These are phyloP conservation scores for Xylaria sp. DNA, from an alignment of 2,329 filamentous ascomycete species.

Conservation along the genomic window DNA sequence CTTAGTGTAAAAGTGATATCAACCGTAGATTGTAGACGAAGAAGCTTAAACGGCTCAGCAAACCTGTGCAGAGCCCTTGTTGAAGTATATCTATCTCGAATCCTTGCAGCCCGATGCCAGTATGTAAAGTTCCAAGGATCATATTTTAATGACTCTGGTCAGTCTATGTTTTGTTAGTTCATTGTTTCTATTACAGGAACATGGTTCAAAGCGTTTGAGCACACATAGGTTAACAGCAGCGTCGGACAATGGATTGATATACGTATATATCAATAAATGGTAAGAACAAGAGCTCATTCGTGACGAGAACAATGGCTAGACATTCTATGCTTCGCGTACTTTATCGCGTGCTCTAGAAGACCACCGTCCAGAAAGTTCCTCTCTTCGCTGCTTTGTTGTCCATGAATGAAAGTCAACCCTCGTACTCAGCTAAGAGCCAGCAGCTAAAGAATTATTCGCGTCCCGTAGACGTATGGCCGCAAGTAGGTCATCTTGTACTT, in stretches of 20 bases:
- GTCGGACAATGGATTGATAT: slow-evolving; percentile 8
- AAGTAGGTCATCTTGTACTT: background rate
- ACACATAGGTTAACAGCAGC: background rate
- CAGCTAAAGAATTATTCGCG: background rate
- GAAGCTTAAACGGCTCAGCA: slow-evolving; percentile 11
- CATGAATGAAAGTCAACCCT: background rate
- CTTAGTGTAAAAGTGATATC: background rate
- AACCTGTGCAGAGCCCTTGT: slow-evolving; percentile 13
- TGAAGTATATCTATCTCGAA: background rate
- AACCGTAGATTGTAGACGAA: background rate
- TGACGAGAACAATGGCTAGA: background rate
- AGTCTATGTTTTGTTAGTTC: background rate
- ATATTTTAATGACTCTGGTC: background rate
- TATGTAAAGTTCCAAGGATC: background rate
- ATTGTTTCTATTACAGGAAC: slow-evolving; percentile 4
- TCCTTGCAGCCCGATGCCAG: too few species aligned
- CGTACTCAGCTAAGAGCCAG: background rate
- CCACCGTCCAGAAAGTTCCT: background rate
- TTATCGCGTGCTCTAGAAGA: background rate
- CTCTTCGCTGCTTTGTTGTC: background rate
- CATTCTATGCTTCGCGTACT: too few species aligned
- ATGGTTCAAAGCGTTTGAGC: background rate
- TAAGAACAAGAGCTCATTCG: background rate
- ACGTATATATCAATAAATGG: background rate
- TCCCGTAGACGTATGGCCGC: background rate